These are phyloP conservation scores for Leccinum huronense DNA, from an alignment of 1,284 basidiomycete species.

Conservation along the genomic window DNA sequence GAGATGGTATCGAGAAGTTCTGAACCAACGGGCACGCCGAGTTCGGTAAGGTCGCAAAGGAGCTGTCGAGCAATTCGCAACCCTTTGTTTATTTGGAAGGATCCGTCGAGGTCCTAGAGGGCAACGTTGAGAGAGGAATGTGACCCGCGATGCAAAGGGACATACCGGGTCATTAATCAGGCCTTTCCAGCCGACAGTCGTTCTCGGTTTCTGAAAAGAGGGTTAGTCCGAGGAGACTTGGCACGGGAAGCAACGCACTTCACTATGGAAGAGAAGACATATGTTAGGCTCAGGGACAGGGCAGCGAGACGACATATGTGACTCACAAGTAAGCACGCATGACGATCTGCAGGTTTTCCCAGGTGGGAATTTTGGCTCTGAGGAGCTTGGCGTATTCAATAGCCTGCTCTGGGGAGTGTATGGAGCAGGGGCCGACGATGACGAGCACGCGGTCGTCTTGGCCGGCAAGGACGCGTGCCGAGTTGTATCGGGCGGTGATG, in stretches of 20 bases:
- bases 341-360: conserved; percentile 83
- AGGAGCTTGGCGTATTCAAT: conserved; percentile 85
- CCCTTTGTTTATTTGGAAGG: conserved; percentile 97
- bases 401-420: conserved; percentile 88
- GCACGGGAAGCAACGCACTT: conserved; percentile 38
- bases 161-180: conserved; percentile 77
- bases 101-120: conserved; percentile 74
- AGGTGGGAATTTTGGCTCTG: conserved; percentile 64
- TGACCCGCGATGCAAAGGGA: not conserved
- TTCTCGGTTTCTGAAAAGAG: conserved; percentile 70
- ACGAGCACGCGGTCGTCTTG: conserved; percentile 85
- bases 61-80: conserved; percentile 85
- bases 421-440: conserved; percentile 94
- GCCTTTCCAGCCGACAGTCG: conserved; percentile 89
- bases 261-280: conserved; percentile 36
- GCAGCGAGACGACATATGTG: conserved; percentile 6
- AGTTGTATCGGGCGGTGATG: conserved; percentile 72
- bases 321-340: conserved; percentile 96
- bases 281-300: conserved; percentile 7
- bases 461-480: conserved; percentile 78
- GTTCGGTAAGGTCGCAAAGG: conserved; percentile 84
- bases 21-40: conserved; percentile 90
- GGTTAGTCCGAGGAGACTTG: conserved; percentile 7
- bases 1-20: conserved; percentile 96
- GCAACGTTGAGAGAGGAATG: not conserved